Evolutionary conservation across 352 stramenopile genomes (phyloP).

Genomic region (Phytophthora sp.): DNA sequence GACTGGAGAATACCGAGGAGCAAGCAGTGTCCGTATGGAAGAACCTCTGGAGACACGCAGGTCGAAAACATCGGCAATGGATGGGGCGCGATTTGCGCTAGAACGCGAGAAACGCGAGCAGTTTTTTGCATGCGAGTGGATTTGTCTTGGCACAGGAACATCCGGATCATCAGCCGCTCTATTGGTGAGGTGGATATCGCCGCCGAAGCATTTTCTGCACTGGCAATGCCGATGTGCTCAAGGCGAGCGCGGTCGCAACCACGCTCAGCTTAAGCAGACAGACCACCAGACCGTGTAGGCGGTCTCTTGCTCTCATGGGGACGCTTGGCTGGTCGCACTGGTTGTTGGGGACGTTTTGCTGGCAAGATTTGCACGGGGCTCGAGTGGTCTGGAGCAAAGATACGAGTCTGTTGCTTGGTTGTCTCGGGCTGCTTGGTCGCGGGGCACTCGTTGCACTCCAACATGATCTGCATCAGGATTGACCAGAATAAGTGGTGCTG

Average conservation of each 20-base stretch:
- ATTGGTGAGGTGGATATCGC: background rate
- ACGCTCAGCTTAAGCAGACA: too few species aligned
- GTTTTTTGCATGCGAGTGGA: constrained; percentile 2
- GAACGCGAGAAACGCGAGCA: background rate
- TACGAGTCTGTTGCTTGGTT: constrained; percentile 13
- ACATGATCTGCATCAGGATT: background rate
- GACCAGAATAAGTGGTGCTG: constrained; percentile 9
- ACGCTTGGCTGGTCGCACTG: background rate
- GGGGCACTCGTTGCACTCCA: constrained; percentile 1
- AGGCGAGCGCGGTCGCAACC: background rate
- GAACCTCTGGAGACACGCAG: constrained; percentile 13
- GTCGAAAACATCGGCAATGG: background rate
- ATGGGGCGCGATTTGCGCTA: constrained; percentile 10
- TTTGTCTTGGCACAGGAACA: background rate
- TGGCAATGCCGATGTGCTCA: too few species aligned
- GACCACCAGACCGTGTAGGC: background rate
- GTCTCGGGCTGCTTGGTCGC: constrained; percentile 10
- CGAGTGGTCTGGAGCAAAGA: constrained; percentile 21
- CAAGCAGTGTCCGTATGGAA: background rate
- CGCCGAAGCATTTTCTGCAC: background rate
- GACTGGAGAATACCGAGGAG: background rate
- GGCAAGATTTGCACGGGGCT: constrained; percentile 12
- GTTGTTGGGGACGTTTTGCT: constrained; percentile 15
- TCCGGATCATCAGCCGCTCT: background rate
- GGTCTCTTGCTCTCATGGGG: constrained; percentile 9